phyloP scores from a whole-genome alignment of 108 stramenopile species.

The Conticribra weissflogii region DNA sequence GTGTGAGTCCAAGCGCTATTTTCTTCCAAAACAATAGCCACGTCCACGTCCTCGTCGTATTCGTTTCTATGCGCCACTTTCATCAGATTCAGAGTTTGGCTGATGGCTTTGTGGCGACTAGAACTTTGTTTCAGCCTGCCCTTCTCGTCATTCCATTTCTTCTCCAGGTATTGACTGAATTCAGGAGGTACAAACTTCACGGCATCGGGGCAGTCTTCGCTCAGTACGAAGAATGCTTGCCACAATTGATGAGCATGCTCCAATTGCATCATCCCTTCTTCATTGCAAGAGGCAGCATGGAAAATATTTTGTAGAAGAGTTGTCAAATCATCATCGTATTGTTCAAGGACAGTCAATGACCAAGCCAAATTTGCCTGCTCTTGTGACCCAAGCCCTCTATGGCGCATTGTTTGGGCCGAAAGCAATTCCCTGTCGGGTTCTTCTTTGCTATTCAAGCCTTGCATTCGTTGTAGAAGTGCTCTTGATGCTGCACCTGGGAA shows the following conservation, averaged over 20 bases:
- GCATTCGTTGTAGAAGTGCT: constrained; percentile 45
- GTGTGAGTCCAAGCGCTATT: constrained; percentile 72
- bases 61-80: constrained; percentile 83
- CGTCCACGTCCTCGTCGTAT: constrained; percentile 90
- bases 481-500: constrained; percentile 57
- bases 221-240: constrained; percentile 78
- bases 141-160: constrained; percentile 79
- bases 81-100: constrained; percentile 75
- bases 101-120: constrained; percentile 75
- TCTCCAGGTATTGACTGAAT: constrained; percentile 65
- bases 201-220: constrained; percentile 67
- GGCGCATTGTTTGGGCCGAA: constrained; percentile 18
- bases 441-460: neutral
- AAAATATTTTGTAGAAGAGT: constrained; percentile 65
- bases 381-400: constrained; percentile 63
- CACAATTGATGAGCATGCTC: constrained; percentile 91
- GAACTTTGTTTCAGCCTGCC: constrained; percentile 74
- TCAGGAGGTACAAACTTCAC: constrained; percentile 57
- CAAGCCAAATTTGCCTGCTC: constrained; percentile 87
- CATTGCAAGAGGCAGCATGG: constrained; percentile 46
- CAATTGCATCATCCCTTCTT: constrained; percentile 62
- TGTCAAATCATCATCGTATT: constrained; percentile 51
- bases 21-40: constrained; percentile 79
- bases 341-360: constrained; percentile 76
- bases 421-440: constrained; percentile 6